Evolutionary conservation across 805 yeast genomes (phyloP), one percentile per base, ranked within the genome.

Genomic region (Saccharomycopsis sp.): DNA sequence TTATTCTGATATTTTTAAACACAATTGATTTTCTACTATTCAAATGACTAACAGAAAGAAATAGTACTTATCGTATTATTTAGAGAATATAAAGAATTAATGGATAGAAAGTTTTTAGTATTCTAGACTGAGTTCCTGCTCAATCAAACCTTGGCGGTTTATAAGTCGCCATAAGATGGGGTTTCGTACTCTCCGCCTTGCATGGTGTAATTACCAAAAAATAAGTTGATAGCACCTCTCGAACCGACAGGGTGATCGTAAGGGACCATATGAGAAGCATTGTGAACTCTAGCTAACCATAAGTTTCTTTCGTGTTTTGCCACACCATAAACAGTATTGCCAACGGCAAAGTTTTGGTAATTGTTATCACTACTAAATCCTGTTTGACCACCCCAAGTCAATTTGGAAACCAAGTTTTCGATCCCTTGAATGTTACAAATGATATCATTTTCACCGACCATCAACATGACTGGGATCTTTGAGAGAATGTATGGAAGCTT

Each of bases 361-460:
- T 31, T 13, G 20, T 36, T 29, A 16, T 24, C 17, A 6, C 22
- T 21, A 37, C 45, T 40, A 24, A 44, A 46, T 8, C 52, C 52
- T 26, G 21, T 28, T 23, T 17, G 19, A 14, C 81, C 85, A 49
- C 74, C 76, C 87, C 95, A 85, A 2, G 64, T 62, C 60, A 93
- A 54, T 39, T 74, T 67, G 4, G 70, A 61, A 36, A 89, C 79
- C 60, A 85, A 63, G 53, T 71, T 68, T 54, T 82, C 81, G 3
- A 85, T 79, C 21, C 97, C 95, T 29, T 71, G 54, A 56, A 77
- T 74, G 58, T 93, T 93, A 65, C 98, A 93, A 43, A 93, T 83
- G 37, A 86, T 72, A 63, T 93, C 98, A 54, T 79, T 75, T 53
- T 84, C 86, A 32, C 98, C 98, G 54, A 82, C 82, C 66, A 87